Percentiles rank a stretch among this genome's conserved stretches.
Conservation (phyloP, 163 green algal genomes). For the Chloromonas sp. region DNA sequence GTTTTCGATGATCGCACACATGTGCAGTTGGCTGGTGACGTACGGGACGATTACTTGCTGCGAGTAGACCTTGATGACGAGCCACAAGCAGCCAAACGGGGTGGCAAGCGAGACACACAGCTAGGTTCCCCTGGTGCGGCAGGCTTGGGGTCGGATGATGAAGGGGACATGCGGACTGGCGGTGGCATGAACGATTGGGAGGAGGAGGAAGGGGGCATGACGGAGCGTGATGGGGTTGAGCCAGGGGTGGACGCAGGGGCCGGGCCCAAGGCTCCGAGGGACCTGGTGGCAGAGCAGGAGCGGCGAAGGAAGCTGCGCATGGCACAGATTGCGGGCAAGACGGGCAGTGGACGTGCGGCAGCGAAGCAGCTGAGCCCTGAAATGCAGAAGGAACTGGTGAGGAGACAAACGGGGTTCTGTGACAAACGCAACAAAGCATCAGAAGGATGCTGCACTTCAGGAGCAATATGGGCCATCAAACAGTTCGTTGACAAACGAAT, state of each 20-base stretch:
- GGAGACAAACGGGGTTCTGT: background rate
- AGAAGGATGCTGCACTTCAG: background rate
- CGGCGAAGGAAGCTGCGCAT: background rate
- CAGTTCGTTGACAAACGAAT: too few species aligned
- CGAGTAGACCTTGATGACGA: conserved; percentile 1
- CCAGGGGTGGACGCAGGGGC: background rate
- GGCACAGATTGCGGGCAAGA: too few species aligned
- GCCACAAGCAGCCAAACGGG: background rate
- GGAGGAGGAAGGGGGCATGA: background rate
- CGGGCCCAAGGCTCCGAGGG: background rate
- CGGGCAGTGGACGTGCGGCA: background rate
- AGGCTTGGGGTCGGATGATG: background rate
- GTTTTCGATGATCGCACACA: background rate
- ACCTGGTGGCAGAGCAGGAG: background rate
- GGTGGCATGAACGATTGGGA: background rate
- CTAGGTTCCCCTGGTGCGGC: background rate
- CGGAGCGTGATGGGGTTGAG: background rate
- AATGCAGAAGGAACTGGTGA: conserved; percentile 1
- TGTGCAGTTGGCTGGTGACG: conserved; percentile 1
- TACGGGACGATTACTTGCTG: conserved; percentile 7
- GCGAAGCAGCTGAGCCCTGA: background rate
- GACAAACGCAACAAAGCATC: background rate
- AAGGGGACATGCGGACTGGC: background rate
- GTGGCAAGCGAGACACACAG: background rate
- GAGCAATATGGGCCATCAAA: background rate